Conservation (phyloP, 257 asterid genomes). For the Solanum pinnatisectum region DNA sequence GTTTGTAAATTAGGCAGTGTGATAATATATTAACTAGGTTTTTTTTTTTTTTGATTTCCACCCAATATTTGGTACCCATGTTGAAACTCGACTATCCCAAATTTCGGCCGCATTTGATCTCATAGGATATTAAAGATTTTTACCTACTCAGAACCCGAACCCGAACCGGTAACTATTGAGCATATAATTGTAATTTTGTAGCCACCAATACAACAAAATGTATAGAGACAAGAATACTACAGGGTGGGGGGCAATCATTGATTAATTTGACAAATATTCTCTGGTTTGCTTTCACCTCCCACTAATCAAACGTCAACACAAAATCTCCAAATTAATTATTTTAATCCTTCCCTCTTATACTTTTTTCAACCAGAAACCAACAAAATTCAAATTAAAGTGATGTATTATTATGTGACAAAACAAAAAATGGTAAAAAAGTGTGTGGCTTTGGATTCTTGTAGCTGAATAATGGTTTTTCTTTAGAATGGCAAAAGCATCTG, state of each 20-base stretch:
- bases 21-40: no score
- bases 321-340: not conserved
- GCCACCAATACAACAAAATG: not conserved
- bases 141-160: no score
- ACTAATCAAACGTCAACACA: not conserved
- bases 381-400: not conserved
- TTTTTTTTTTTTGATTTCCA: no score
- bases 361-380: not conserved
- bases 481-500: not conserved
- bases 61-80: no score
- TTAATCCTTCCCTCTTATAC: not conserved
- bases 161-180: no score
- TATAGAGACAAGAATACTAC: not conserved
- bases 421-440: not conserved
- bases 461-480: not conserved
- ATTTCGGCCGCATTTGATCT: no score
- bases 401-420: not conserved
- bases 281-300: not conserved
- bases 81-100: no score
- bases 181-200: no score
- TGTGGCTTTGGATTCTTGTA: not conserved
- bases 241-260: not conserved
- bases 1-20: no score
- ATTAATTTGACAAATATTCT: not conserved
- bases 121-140: no score